Evolutionary conservation across 2,329 filamentous ascomycete genomes (phyloP).

Genomic region (Penicillium expansum): DNA sequence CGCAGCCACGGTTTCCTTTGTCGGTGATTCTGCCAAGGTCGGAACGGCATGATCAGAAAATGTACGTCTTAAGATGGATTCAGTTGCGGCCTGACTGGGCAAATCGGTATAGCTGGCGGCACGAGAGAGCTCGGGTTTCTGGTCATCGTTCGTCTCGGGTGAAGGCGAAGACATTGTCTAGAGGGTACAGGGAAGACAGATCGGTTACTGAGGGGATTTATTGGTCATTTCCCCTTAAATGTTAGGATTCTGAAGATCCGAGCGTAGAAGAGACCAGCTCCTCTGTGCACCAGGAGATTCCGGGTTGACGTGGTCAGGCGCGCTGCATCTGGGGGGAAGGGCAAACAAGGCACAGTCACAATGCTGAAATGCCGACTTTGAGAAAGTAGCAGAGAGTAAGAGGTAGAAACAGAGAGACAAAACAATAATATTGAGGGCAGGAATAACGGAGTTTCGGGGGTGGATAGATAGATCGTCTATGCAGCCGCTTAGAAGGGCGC

Average conservation of each 20-base stretch:
- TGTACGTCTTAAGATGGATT: slow-evolving; percentile 46
- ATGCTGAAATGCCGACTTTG: background rate
- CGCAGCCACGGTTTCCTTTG: slow-evolving; percentile 39
- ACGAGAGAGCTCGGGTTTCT: slow-evolving; percentile 43
- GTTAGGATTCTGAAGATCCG: slow-evolving; percentile 19
- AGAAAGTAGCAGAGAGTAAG: background rate
- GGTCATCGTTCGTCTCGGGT: slow-evolving; percentile 27
- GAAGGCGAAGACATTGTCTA: slow-evolving; percentile 36
- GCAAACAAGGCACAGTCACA: slow-evolving; percentile 9
- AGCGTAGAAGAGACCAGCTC: slow-evolving; percentile 43
- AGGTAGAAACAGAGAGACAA: slow-evolving; percentile 3
- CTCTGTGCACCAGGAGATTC: slow-evolving; percentile 32
- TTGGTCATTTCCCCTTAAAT: slow-evolving; percentile 32
- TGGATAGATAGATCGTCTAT: slow-evolving; percentile 18
- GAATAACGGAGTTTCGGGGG: background rate
- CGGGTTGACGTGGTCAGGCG: slow-evolving; percentile 20
- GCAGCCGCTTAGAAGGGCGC: slow-evolving; percentile 14
- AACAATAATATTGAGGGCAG: slow-evolving; percentile 8
- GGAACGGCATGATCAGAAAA: slow-evolving; percentile 50
- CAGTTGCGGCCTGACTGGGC: slow-evolving; percentile 39
- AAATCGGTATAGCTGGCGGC: slow-evolving; percentile 60
- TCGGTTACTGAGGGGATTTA: slow-evolving; percentile 20
- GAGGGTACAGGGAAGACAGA: slow-evolving; percentile 13
- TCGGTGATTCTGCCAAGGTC: slow-evolving; percentile 36
- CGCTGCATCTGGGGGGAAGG: slow-evolving; percentile 20